Percentiles rank a stretch among this genome's conserved stretches.
Evolutionary conservation across 495 filamentous ascomycete genomes (phyloP).

Genomic region (Daldinia caldariorum): DNA sequence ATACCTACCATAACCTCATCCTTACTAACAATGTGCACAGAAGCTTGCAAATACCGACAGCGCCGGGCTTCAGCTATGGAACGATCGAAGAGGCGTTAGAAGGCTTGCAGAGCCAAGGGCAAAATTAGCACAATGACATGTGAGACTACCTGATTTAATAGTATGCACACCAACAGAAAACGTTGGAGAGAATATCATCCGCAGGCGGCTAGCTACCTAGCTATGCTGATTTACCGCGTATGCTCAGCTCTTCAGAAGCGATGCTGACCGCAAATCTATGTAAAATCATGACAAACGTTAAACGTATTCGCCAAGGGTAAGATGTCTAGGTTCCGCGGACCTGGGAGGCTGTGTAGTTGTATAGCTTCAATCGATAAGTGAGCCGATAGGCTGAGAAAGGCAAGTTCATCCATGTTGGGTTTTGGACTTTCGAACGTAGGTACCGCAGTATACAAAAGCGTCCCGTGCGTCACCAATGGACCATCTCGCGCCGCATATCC

Average conservation of each 20-base stretch:
- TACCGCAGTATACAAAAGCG: neutral
- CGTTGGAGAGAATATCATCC: neutral
- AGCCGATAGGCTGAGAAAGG: slow-evolving; percentile 1
- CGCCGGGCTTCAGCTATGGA: neutral
- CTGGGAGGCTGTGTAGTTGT: neutral
- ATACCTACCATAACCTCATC: too few relatives aligned
- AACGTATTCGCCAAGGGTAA: neutral
- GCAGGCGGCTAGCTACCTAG: neutral
- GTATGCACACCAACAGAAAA: slow-evolving; percentile 3
- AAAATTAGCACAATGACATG: slow-evolving; percentile 5
- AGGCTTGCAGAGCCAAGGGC: slow-evolving; percentile 1
- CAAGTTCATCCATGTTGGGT: slow-evolving; percentile 6
- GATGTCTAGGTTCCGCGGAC: neutral
- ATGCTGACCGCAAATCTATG: neutral
- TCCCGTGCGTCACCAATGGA: neutral
- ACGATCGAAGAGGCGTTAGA: neutral
- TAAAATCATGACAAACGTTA: neutral
- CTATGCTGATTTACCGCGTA: neutral
- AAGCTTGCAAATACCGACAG: slow-evolving; percentile 5
- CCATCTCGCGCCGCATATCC: neutral
- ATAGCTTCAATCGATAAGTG: slow-evolving; percentile 6
- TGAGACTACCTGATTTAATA: slow-evolving; percentile 14
- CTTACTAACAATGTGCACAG: neutral
- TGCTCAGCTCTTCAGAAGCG: neutral
- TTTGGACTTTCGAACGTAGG: slow-evolving; percentile 1